A percentile compares a stretch with the other conserved stretches of the same genome.
These are phyloP conservation scores for Bisporella sp. DNA, from an alignment of 2,329 filamentous ascomycete species.

Conservation along the genomic window DNA sequence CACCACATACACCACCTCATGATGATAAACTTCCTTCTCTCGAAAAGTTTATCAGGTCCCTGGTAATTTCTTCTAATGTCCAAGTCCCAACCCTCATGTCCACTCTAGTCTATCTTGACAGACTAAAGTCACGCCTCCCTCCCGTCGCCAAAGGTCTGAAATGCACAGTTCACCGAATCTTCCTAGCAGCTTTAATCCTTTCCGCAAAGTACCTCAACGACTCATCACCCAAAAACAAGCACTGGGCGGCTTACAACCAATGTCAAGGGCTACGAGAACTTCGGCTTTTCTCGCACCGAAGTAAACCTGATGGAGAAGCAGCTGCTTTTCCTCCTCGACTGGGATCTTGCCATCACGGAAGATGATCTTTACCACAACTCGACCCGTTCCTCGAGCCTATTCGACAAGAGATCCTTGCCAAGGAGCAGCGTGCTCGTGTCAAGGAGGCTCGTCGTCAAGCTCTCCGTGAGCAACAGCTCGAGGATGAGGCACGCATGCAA, in stretches of 20 bases:
- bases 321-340: constrained; percentile 87
- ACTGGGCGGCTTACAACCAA: constrained; percentile 94
- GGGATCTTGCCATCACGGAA: constrained; percentile 81
- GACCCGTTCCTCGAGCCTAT: constrained; percentile 86
- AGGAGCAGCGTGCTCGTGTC: constrained; percentile 17
- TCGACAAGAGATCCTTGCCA: constrained; percentile 45
- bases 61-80: constrained; percentile 89
- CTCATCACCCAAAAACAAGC: constrained; percentile 99
- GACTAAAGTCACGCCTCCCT: constrained; percentile 77
- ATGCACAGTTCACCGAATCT: constrained; percentile 96
- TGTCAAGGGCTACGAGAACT: constrained; percentile 57
- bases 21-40: constrained; percentile 52
- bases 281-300: constrained; percentile 89
- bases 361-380: constrained; percentile 81
- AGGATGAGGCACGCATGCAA: constrained; percentile 17
- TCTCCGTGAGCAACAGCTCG: constrained; percentile 13
- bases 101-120: constrained; percentile 84
- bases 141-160: constrained; percentile 93
- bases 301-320: constrained; percentile 99
- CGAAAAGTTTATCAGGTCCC: constrained; percentile 84
- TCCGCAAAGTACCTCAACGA: constrained; percentile 98
- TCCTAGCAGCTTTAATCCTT: constrained; percentile 77
- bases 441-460: constrained; percentile 17
- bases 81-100: constrained; percentile 98
- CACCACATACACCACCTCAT: constrained; percentile 45